A percentile compares a stretch with the other conserved stretches of the same genome.
phyloP scores from a whole-genome alignment of 1,139 yeast species.

The Zygosaccharomyces pseudobailii region DNA sequence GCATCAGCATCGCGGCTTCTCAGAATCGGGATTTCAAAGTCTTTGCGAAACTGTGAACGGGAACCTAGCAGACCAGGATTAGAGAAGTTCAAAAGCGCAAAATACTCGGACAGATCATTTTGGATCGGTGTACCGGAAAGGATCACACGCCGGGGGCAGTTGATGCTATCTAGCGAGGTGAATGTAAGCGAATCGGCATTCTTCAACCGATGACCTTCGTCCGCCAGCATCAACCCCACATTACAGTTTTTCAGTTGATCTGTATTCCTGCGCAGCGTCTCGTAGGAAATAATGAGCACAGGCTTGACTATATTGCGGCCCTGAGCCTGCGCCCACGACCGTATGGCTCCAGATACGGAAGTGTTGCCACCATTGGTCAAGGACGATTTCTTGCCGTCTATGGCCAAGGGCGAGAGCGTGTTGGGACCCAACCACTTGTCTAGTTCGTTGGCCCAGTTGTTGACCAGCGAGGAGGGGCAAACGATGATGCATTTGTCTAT shows the following conservation, averaged over 20 bases:
- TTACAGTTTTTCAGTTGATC: conserved; percentile 72
- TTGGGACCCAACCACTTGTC: conserved; percentile 96
- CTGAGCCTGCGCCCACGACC: conserved; percentile 82
- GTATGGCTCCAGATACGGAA: conserved; percentile 64
- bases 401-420: conserved; percentile 78
- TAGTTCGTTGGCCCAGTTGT: conserved; percentile 97
- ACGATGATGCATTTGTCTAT: conserved; percentile 90
- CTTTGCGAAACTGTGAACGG: conserved; percentile 74
- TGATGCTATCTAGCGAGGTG: conserved; percentile 75
- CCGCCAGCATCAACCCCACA: conserved; percentile 86
- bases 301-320: conserved; percentile 93
- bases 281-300: conserved; percentile 91
- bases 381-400: conserved; percentile 67
- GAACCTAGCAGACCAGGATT: conserved; percentile 92
- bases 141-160: conserved; percentile 84
- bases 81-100: conserved; percentile 84
- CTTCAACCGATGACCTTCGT: conserved; percentile 93
- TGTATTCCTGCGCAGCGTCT: conserved; percentile 83
- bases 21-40: conserved; percentile 75
- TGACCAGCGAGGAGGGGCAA: conserved; percentile 90
- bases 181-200: conserved; percentile 94
- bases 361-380: conserved; percentile 32
- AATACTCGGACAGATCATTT: conserved; percentile 91
- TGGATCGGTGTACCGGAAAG: conserved; percentile 97
- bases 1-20: conserved; percentile 90